Percentiles rank a stretch among this genome's conserved stretches.
Evolutionary conservation across 2,329 filamentous ascomycete genomes (phyloP).

Genomic region (Helotiales sp.): DNA sequence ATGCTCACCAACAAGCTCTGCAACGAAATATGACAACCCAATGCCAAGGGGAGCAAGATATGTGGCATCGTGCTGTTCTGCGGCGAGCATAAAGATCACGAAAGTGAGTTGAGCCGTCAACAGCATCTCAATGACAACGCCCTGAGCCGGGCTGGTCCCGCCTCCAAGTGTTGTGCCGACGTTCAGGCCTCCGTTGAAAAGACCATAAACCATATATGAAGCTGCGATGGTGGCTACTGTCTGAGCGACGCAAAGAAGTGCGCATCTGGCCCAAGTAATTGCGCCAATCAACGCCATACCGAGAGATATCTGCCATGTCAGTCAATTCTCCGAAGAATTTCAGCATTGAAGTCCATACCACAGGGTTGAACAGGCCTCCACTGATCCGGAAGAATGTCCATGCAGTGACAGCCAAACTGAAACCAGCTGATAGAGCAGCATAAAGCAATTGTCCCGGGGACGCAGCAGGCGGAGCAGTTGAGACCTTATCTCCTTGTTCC

Average conservation of each 20-base stretch:
- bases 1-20: conserved; percentile 47
- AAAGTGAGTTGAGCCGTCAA: conserved; percentile 55
- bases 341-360: conserved; percentile 41
- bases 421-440: conserved; percentile 37
- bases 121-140: conserved; percentile 56
- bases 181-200: conserved; percentile 52
- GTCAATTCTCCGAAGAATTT: neutral
- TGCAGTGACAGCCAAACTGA: conserved; percentile 46
- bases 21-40: conserved; percentile 52
- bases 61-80: conserved; percentile 54
- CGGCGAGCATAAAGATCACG: conserved; percentile 57
- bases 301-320: conserved; percentile 43
- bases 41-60: conserved; percentile 56
- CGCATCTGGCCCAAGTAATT: conserved; percentile 42
- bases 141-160: conserved; percentile 49
- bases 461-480: conserved; percentile 19
- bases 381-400: conserved; percentile 58
- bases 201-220: conserved; percentile 48
- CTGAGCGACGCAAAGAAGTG: conserved; percentile 43
- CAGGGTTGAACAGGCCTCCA: conserved; percentile 57
- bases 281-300: conserved; percentile 47
- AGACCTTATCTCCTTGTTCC: conserved; percentile 39
- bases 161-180: conserved; percentile 49
- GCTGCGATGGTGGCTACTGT: conserved; percentile 45
- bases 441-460: conserved; percentile 39